These are phyloP conservation scores for Chaetoscypha palmicola DNA, from an alignment of 2,329 filamentous ascomycete species.

Conservation along the genomic window DNA sequence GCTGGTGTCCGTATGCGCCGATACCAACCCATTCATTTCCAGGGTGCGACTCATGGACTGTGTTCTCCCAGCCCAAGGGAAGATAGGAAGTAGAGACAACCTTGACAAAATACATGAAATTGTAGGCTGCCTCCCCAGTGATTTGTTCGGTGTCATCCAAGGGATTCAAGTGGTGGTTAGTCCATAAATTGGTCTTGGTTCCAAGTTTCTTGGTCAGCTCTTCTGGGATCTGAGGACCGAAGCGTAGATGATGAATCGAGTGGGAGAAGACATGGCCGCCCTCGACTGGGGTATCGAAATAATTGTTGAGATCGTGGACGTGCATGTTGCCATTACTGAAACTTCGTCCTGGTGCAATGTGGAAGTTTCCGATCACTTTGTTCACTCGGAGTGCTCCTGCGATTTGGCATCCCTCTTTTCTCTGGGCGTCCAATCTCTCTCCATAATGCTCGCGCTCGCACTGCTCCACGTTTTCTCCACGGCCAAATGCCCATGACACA, in stretches of 20 bases:
- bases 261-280: slow-evolving; percentile 83
- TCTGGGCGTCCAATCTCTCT: slow-evolving; percentile 79
- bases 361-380: slow-evolving; percentile 98
- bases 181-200: slow-evolving; percentile 57
- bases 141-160: slow-evolving; percentile 73
- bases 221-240: slow-evolving; percentile 84
- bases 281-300: slow-evolving; percentile 66
- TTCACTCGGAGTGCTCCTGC: slow-evolving; percentile 91
- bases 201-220: slow-evolving; percentile 55
- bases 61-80: slow-evolving; percentile 74
- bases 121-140: slow-evolving; percentile 77
- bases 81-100: slow-evolving; percentile 95
- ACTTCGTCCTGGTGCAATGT: slow-evolving; percentile 89
- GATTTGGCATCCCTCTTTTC: slow-evolving; percentile 87
- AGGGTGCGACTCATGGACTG: slow-evolving; percentile 32
- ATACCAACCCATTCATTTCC: slow-evolving; percentile 52
- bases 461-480: slow-evolving; percentile 88
- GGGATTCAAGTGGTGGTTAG: slow-evolving; percentile 86
- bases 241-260: slow-evolving; percentile 79
- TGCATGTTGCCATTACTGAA: slow-evolving; percentile 97
- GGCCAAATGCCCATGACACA: slow-evolving; percentile 87
- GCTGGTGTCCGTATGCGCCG: slow-evolving; percentile 58
- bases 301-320: slow-evolving; percentile 95
- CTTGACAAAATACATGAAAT: slow-evolving; percentile 99
- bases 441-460: slow-evolving; percentile 91